Evolutionary conservation across 768 basidiomycete genomes (phyloP), one percentile per base, ranked within the genome.

Genomic region (Arthromyces matolae): DNA sequence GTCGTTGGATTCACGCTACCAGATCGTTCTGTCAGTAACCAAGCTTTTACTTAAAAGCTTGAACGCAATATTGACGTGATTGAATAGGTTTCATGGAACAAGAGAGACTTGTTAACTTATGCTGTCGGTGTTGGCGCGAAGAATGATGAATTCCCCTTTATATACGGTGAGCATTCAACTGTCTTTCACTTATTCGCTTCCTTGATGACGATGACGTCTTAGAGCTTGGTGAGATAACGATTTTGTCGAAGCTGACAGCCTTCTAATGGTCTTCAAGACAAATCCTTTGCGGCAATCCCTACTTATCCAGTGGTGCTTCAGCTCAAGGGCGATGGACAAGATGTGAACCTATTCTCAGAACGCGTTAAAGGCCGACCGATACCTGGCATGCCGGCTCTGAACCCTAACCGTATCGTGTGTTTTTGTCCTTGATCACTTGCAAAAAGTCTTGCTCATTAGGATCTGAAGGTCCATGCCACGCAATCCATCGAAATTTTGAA

Each of bases 121-220:
- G 86, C 88, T 10, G 70, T 82, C 20, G 89, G 88, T 12, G 83
- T 93, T 29, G 92, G 91, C 12, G 89, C 89, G 13, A 90, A 89
- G 65, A 73, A 73, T 32, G 75, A 86, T 41, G 89, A 93, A 45
- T 76, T 80, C 37, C 67, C 73, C 5, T 75, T 89, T 37, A 73
- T 86, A 25, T 92, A 91, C 63, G 89, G 88, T 87, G 47, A 27
- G 76, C 59, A 8, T 33, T 29, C 10, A 14, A 31, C 35, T 6
- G 7, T 1, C 10, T 22, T 8, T 12, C 14, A 16, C 25, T 27
- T 33, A 24, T 24, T 13, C 14, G 3, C 19, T 28, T 20, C 34
- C n/a, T 6, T 40, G 24, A 3, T 23, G n/a, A 50, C 14, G 20
- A 16, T 10, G 14, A 41, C n/a, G 13, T 19, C n/a, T 6, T 50